Evolutionary conservation across 768 basidiomycete genomes (phyloP), one percentile per base, ranked within the genome.

Genomic region (Mrakia frigida): DNA sequence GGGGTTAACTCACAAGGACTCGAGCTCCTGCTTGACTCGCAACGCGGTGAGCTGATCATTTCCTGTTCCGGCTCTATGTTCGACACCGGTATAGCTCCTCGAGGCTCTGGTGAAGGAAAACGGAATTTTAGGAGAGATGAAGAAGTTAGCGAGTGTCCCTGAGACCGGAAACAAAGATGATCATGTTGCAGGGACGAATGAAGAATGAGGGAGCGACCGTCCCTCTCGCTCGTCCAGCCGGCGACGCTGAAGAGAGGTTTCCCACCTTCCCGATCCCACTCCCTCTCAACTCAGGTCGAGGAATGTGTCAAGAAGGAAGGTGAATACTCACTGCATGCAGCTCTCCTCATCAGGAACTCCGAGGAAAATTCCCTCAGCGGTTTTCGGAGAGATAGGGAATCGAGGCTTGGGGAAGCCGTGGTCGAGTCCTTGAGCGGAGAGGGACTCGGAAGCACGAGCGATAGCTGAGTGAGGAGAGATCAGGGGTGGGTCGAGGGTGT

Each of bases 321-420:
- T 16, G 5, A n/a, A 41, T 6, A 46, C 73, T 61, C 18, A 69
- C 70, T 72, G 71, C 67, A 69, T 73, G 71, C 76, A 77, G 35
- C 50, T 56, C 33, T 41, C 35, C 33, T 74, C 72, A 16, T 69
- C 50, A 0, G 76, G 76, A 0, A 77, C 72, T 6, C 13, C 23
- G 35, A 77, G 72, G 65, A 46, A 77, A 46, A 77, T 59, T 11
- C 73, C 73, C 23, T 77, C 76, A 18, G 76, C 76, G 28, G 63
- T 65, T 59, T 77, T 77, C 50, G 76, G 76, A 11, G 76, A 37
- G 18, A 77, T 69, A n/a, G 71, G 76, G 16, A 46, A 52, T 10
- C 33, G 60, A 37, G 59, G 61, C 28, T 53, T 13, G 71, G 33
- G 74, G 28, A n/a, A 41, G n/a, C 60, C 60, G 13, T 41, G 46